These are phyloP conservation scores for Spizellomyces punctatus DNA, from an alignment of 192 early-diverging fungal genomes.

Conservation along the genomic window DNA sequence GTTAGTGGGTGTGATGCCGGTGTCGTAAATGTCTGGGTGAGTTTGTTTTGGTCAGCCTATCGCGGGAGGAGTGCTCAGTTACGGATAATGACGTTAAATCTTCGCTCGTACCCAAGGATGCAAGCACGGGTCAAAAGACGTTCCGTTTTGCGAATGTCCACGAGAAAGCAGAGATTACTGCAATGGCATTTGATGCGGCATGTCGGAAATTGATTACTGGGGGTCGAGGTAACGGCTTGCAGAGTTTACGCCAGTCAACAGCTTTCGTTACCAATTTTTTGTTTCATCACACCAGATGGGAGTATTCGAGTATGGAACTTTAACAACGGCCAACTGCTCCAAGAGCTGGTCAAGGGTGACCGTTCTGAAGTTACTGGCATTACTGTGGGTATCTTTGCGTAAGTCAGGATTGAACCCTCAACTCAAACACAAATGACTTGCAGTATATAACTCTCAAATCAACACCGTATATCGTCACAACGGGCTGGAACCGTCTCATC, in stretches of 20 bases:
- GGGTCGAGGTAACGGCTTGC: slow-evolving; percentile 33
- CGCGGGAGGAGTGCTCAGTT: not conserved
- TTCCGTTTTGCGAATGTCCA: slow-evolving; percentile 52
- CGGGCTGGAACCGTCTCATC: slow-evolving; percentile 56
- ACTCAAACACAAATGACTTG: not conserved
- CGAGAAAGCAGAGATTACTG: slow-evolving; percentile 53
- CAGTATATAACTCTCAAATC: slow-evolving; percentile 54
- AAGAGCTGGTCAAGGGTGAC: slow-evolving; percentile 53
- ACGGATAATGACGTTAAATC: not conserved
- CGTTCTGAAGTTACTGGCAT: slow-evolving; percentile 51
- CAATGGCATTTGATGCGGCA: slow-evolving; percentile 50
- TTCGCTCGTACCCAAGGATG: slow-evolving; percentile 33
- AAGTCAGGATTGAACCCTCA: not conserved
- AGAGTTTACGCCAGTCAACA: not conserved
- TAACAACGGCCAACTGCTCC: slow-evolving; percentile 61
- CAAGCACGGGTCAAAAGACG: slow-evolving; percentile 43
- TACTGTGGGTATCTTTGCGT: not conserved
- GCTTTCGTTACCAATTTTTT: not conserved
- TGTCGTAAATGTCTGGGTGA: slow-evolving; percentile 60
- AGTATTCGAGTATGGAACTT: slow-evolving; percentile 61
- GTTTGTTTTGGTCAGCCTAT: not conserved
- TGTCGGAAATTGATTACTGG: slow-evolving; percentile 55
- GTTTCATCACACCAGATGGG: slow-evolving; percentile 45
- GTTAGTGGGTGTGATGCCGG: slow-evolving; percentile 51
- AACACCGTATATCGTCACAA: slow-evolving; percentile 47